These are phyloP conservation scores for Aspergillus sp. DNA, from an alignment of 2,329 filamentous ascomycete genomes.

Conservation along the genomic window DNA sequence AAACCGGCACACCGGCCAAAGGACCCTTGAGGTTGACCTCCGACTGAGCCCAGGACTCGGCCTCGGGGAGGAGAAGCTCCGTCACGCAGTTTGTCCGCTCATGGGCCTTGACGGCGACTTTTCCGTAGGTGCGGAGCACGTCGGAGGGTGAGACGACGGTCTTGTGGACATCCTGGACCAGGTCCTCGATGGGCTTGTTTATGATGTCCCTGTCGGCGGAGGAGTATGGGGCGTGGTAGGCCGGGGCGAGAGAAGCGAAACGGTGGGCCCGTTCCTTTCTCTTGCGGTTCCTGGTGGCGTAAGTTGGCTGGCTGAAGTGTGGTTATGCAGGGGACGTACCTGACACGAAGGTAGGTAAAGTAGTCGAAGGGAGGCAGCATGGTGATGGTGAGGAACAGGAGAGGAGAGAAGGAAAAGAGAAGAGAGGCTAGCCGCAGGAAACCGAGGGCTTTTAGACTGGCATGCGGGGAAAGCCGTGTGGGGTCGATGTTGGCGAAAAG, in stretches of 20 bases:
- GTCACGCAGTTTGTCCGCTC: constrained; percentile 82
- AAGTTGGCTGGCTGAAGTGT: constrained; percentile 3
- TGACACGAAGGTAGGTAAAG: constrained; percentile 60
- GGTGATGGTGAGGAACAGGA: constrained; percentile 5
- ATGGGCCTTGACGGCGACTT: constrained; percentile 74
- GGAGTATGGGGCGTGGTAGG: constrained; percentile 59
- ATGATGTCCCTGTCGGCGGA: constrained; percentile 57
- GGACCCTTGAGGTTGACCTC: constrained; percentile 67
- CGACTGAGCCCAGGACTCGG: constrained; percentile 60
- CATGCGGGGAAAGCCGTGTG: constrained; percentile 2
- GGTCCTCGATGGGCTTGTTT: constrained; percentile 62
- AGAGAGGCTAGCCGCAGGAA: too few relatives aligned
- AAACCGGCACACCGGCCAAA: constrained; percentile 77
- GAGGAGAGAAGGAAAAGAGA: constrained; percentile 1
- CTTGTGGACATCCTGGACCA: constrained; percentile 71
- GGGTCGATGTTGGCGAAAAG: too few relatives aligned
- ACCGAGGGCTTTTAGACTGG: background rate
- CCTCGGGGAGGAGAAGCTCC: constrained; percentile 70
- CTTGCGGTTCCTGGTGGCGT: constrained; percentile 59
- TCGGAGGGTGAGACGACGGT: constrained; percentile 56
- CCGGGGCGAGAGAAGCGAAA: constrained; percentile 55
- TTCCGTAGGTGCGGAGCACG: constrained; percentile 77
- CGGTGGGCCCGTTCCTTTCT: constrained; percentile 63
- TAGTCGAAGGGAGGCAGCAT: constrained; percentile 54
- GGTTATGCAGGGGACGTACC: constrained; percentile 42